phyloP scores from a whole-genome alignment of 257 asterid genomes.

The Euphrasia confusa region DNA sequence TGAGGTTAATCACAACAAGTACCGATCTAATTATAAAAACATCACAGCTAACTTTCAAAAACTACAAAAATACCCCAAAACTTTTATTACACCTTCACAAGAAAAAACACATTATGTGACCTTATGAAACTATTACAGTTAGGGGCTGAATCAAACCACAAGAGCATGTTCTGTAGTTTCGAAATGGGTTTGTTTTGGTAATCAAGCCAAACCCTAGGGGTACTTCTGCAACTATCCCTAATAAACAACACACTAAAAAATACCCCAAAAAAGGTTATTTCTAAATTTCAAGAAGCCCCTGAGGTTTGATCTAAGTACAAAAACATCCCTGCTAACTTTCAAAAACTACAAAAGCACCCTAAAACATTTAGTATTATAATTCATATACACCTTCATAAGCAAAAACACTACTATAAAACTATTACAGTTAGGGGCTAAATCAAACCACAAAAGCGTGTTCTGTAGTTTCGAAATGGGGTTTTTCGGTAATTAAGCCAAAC shows the following conservation, averaged over 20 bases:
- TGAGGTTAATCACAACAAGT: background rate
- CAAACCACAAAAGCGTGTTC: background rate
- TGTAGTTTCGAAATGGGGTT: background rate
- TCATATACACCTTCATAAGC: background rate
- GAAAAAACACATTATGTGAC: no score
- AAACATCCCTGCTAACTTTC: background rate
- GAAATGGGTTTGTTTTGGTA: no score
- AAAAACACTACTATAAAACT: background rate
- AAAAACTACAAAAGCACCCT: background rate
- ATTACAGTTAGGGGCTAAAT: background rate
- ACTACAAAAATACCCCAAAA: background rate
- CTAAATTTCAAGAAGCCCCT: background rate
- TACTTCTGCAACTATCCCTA: background rate
- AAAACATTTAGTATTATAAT: background rate
- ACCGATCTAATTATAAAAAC: background rate
- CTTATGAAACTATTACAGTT: no score
- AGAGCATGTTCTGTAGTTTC: background rate
- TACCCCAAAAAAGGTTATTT: no score
- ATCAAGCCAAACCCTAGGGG: background rate
- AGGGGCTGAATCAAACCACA: background rate
- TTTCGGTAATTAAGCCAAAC: background rate
- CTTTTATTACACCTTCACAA: background rate
- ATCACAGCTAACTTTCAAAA: background rate
- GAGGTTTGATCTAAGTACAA: background rate
- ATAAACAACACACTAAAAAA: no score